Evolutionary conservation across 208 protist species (phyloP).

Genomic region (Angomonas ambiguus): DNA sequence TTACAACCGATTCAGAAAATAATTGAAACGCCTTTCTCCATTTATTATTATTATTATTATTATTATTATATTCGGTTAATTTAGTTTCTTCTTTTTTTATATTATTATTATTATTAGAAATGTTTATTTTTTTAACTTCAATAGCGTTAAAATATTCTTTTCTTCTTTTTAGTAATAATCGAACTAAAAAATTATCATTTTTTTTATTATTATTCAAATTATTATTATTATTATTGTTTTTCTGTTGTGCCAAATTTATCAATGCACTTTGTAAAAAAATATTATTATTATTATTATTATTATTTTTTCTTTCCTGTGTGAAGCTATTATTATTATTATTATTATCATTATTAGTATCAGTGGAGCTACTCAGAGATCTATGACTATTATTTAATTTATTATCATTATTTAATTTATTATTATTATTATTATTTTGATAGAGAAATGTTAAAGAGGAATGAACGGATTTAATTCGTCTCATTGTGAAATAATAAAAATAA

Average conservation of each 20-base stretch:
- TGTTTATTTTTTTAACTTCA: background rate
- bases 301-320: background rate
- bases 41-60: slow-evolving; percentile 1
- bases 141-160: no score
- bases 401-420: background rate
- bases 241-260: background rate
- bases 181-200: background rate
- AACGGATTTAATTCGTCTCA: no score
- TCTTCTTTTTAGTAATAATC: background rate
- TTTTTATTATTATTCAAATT: background rate
- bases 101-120: background rate
- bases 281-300: background rate
- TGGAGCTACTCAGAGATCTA: background rate
- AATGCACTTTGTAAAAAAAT: background rate
- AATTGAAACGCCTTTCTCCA: background rate
- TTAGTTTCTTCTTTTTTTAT: slow-evolving; percentile 5
- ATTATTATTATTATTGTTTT: background rate
- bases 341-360: background rate
- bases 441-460: background rate
- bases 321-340: slow-evolving; percentile 2
- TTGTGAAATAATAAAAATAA: no score
- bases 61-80: no score
- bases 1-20: background rate
- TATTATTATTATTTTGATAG: background rate
- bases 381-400: no score